Conservation (phyloP, 768 basidiomycete genomes). For the Lactifluus hygrophoroides region DNA sequence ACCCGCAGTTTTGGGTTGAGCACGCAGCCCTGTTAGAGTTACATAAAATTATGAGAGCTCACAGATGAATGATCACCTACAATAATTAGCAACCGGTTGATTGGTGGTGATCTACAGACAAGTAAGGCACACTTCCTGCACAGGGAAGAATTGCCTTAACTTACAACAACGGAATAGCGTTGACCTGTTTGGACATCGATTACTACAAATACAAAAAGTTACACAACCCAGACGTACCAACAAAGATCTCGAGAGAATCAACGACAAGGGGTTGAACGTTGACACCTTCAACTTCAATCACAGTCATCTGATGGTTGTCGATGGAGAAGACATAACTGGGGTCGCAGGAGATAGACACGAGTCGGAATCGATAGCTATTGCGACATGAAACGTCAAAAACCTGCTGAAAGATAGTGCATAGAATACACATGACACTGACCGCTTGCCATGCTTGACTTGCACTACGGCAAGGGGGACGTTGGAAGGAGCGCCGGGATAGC, state of each 20-base stretch:
- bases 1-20: not conserved
- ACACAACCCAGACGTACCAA: conserved; percentile 25
- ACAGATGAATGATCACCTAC: conserved; percentile 24
- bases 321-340: conserved; percentile 34
- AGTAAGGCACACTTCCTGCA: not conserved
- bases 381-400: not conserved
- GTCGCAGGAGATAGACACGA: conserved; percentile 22
- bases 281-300: conserved; percentile 36
- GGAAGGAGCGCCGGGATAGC: conserved; percentile 25
- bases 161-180: conserved; percentile 26
- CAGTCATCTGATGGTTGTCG: conserved; percentile 33
- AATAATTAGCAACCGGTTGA: conserved; percentile 38
- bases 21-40: conserved; percentile 8
- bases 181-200: conserved; percentile 8
- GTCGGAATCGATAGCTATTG: conserved; percentile 20
- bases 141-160: not conserved
- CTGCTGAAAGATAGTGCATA: not conserved
- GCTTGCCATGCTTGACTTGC: conserved; percentile 5
- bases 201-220: not conserved
- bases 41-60: conserved; percentile 12
- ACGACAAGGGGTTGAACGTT: conserved; percentile 29
- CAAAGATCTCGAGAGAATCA: conserved; percentile 35
- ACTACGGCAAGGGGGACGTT: conserved; percentile 17
- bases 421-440: conserved; percentile 1
- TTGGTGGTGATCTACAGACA: conserved; percentile 30